Percentiles rank a stretch among this genome's conserved stretches.
Evolutionary conservation across 345 rosid species (phyloP).

Genomic region (Pelargonium nanum): DNA sequence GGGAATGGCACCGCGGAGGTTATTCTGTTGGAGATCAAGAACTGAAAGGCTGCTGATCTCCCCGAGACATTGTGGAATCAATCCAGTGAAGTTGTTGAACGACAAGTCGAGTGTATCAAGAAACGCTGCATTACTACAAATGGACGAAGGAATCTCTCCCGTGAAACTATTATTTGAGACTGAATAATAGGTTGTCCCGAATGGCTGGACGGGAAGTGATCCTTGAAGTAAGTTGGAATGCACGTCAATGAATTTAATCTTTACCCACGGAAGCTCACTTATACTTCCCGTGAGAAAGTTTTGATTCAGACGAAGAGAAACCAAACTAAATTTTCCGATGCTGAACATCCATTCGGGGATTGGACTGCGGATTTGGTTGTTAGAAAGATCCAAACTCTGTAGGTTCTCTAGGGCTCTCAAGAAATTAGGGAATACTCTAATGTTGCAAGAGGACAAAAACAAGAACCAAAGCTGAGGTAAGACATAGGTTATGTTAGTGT

Average conservation of each 20-base stretch:
- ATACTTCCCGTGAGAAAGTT: too few species aligned
- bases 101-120: constrained; percentile 11
- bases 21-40: not conserved
- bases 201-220: constrained; percentile 12
- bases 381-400: not conserved
- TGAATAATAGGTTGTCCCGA: not conserved
- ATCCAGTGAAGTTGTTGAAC: constrained; percentile 16
- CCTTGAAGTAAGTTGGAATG: constrained; percentile 7
- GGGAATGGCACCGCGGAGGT: constrained; percentile 6
- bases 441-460: not conserved
- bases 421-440: constrained; percentile 7
- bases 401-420: not conserved
- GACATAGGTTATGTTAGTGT: too few species aligned
- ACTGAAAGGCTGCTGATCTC: constrained; percentile 3
- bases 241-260: not conserved
- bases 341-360: constrained; percentile 8
- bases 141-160: constrained; percentile 11
- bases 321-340: not conserved
- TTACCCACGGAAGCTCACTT: not conserved
- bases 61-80: constrained; percentile 15
- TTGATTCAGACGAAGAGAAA: too few species aligned
- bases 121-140: constrained; percentile 14
- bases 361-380: constrained; percentile 15
- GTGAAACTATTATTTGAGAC: constrained; percentile 7
- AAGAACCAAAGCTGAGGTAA: not conserved